Evolutionary conservation across 371 early-diverging fungal species (phyloP).

Genomic region (Mucor sp.): DNA sequence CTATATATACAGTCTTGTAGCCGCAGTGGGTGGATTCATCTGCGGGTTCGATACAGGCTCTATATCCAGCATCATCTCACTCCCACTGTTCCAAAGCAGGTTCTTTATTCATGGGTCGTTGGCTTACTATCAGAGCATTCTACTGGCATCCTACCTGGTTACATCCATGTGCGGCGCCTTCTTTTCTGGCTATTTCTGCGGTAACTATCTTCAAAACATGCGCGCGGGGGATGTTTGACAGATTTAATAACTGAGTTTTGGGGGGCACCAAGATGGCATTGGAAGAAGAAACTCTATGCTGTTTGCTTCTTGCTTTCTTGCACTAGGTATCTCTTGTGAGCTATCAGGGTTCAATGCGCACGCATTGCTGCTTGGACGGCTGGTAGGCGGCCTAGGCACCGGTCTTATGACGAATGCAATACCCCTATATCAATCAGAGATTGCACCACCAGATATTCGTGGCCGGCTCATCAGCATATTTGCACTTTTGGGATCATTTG

Average conservation of each 20-base stretch:
- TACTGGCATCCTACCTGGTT: conserved; percentile 41
- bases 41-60: conserved; percentile 25
- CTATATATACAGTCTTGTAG: conserved; percentile 7
- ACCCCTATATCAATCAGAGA: conserved; percentile 47
- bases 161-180: conserved; percentile 46
- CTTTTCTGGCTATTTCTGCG: conserved; percentile 43
- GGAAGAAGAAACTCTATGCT: conserved; percentile 41
- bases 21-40: conserved; percentile 19
- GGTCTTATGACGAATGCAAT: conserved; percentile 47
- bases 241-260: not conserved
- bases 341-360: conserved; percentile 31
- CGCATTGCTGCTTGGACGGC: conserved; percentile 30
- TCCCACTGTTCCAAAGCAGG: conserved; percentile 24
- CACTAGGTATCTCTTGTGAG: conserved; percentile 36
- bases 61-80: conserved; percentile 12
- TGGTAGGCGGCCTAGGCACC: conserved; percentile 41
- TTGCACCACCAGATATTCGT: conserved; percentile 73
- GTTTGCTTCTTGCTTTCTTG: conserved; percentile 26
- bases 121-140: conserved; percentile 45
- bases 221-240: not conserved
- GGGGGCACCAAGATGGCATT: conserved; percentile 26
- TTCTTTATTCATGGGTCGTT: conserved; percentile 8
- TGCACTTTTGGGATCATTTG: conserved; percentile 34
- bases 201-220: conserved; percentile 12
- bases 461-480: conserved; percentile 47